Evolutionary conservation across 2,329 filamentous ascomycete species (phyloP).

Genomic region (Diatrype stigma): DNA sequence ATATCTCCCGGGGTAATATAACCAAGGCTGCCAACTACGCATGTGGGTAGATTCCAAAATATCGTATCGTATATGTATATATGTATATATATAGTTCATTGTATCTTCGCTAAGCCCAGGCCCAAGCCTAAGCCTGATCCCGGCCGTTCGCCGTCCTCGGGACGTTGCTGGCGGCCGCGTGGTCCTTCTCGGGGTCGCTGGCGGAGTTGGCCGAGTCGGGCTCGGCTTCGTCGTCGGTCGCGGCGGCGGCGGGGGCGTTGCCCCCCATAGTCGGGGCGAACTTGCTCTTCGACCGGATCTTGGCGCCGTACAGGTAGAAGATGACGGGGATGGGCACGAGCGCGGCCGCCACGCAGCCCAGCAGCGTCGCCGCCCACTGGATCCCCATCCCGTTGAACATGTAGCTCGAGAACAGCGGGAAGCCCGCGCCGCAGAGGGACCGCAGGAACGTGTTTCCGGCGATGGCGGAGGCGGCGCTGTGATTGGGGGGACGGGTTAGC

Average conservation of each 20-base stretch:
- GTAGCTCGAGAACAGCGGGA: slow-evolving; percentile 73
- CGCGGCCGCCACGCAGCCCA: slow-evolving; percentile 54
- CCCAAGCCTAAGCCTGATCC: slow-evolving; percentile 16
- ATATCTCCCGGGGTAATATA: too few relatives aligned
- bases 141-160: slow-evolving; percentile 26
- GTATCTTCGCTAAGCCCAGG: background rate
- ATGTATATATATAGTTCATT: background rate
- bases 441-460: slow-evolving; percentile 80
- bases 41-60: too few relatives aligned
- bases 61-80: too few relatives aligned
- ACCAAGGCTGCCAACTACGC: too few relatives aligned
- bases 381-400: slow-evolving; percentile 64
- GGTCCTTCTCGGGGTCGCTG: slow-evolving; percentile 30
- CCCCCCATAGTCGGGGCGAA: slow-evolving; percentile 47
- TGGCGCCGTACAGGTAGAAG: slow-evolving; percentile 58
- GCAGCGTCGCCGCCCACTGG: slow-evolving; percentile 57
- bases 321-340: slow-evolving; percentile 60
- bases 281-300: slow-evolving; percentile 50
- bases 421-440: slow-evolving; percentile 71
- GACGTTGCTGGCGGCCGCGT: slow-evolving; percentile 30
- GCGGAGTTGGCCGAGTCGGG: slow-evolving; percentile 9
- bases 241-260: slow-evolving; percentile 10
- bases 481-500: slow-evolving; percentile 7
- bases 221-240: background rate
- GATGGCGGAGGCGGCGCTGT: slow-evolving; percentile 67